Evolutionary conservation across 208 protist species (phyloP), one percentile per base, ranked within the genome.

Genomic region (Vickermania spadyakhi): DNA sequence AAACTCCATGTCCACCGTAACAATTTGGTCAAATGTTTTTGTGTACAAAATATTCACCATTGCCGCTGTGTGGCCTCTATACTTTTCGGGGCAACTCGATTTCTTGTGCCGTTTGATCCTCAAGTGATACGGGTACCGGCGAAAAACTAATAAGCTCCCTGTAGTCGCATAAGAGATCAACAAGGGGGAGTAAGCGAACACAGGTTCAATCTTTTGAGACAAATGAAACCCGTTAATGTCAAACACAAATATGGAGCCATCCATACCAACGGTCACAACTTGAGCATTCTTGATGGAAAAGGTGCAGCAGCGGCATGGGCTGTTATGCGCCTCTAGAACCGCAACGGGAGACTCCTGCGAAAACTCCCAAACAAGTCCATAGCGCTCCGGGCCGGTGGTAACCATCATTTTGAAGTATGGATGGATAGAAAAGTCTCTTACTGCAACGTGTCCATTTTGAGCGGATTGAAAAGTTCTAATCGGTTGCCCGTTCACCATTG

Each of bases 291-390:
- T 62, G 2, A 60, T 31, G n/a, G 73, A 52, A 28, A 88, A 72
- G 29, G 72, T 72, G 31, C 82, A 86, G 56, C 73, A 73, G 23
- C 73, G 75, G 42, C 79, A 81, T 4, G 86, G 82, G 7, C 80
- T 74, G 56, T 81, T 87, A 61, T 86, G 78, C 11, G 77, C 56
- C 52, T 83, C 76, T 18, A 93, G 73, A 1, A 79, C 61, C 7
- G 86, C 73, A 56, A 90, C 75, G 18, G 78, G 75, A 1, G 29
- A 53, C 25, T 80, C 72, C 66, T 86, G 78, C 2, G 68, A 59
- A 64, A 85, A 79, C 45, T 93, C 86, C 86, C 86, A 93, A 3
- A 93, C 82, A 31, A 93, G 62, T 7, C 75, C 86, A 51, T 72
- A 61, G 5, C 86, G 77, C 72, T 90, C 86, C 23, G 80, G 71